phyloP scores from a whole-genome alignment of 73 alveolate genomes.

The Blepharisma stoltei region DNA sequence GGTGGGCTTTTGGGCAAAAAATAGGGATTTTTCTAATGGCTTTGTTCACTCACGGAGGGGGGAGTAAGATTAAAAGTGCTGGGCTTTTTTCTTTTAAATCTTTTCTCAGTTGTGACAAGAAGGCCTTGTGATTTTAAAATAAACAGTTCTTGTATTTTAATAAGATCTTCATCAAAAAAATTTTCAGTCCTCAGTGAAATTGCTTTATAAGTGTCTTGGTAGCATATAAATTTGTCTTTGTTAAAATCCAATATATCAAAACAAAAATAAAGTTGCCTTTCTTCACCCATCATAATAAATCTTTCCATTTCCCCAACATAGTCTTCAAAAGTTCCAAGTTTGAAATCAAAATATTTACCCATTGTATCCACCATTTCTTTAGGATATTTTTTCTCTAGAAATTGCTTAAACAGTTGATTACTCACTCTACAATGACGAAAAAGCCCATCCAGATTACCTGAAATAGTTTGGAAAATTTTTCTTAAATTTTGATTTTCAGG shows the following conservation, averaged over 20 bases:
- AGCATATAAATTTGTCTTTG: neutral
- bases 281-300: conserved; percentile 9
- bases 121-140: neutral
- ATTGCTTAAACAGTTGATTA: neutral
- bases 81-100: neutral
- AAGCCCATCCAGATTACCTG: neutral
- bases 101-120: neutral
- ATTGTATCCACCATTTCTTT: neutral
- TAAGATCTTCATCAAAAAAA: conserved; percentile 9
- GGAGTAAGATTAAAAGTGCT: conserved; percentile 11
- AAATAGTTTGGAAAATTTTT: conserved; percentile 6
- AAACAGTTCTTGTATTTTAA: neutral
- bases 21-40: no score
- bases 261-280: conserved; percentile 11
- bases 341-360: conserved; percentile 1
- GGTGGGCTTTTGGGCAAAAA: no score
- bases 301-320: neutral
- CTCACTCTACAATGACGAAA: neutral
- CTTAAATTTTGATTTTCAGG: neutral
- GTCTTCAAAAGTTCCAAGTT: conserved; percentile 5
- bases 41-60: no score
- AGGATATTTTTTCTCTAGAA: neutral
- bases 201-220: conserved; percentile 11
- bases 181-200: conserved; percentile 5
- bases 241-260: conserved; percentile 17